These are phyloP conservation scores for Hypoxylon sp. DNA, from an alignment of 2,329 filamentous ascomycete genomes.

Conservation along the genomic window DNA sequence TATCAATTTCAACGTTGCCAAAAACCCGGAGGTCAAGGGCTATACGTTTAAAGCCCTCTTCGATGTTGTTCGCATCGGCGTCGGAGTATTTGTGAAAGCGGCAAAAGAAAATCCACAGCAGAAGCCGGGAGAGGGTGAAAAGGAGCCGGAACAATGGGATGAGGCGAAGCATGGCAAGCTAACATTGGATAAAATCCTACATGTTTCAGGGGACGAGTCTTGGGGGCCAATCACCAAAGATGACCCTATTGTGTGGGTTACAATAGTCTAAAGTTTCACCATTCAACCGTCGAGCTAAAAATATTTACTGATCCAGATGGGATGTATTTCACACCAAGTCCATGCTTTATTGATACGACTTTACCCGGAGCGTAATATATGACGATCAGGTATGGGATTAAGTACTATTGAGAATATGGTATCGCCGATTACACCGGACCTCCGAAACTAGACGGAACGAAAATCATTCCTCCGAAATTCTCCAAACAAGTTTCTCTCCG, in stretches of 20 bases:
- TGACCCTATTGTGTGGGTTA: constrained; percentile 27
- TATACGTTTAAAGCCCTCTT: constrained; percentile 28
- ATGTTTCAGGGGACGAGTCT: constrained; percentile 30
- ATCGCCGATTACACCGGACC: neutral
- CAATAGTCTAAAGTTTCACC: constrained; percentile 23
- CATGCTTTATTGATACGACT: neutral
- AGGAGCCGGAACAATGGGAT: constrained; percentile 31
- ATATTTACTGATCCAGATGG: constrained; percentile 7
- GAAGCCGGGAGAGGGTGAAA: constrained; percentile 2
- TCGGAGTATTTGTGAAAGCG: constrained; percentile 33
- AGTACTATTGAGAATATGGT: neutral
- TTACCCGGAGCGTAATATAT: neutral
- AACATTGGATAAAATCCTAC: constrained; percentile 39
- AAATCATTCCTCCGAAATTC: constrained; percentile 48
- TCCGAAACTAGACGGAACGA: neutral
- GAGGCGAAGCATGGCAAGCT: constrained; percentile 39
- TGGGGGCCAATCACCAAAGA: constrained; percentile 36
- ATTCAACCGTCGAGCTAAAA: neutral
- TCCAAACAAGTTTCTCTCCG: constrained; percentile 61
- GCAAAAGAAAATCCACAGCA: constrained; percentile 13
- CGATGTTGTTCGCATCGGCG: constrained; percentile 23
- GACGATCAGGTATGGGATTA: neutral
- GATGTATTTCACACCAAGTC: neutral
- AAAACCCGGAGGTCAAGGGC: constrained; percentile 8
- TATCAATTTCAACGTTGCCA: constrained; percentile 20